A percentile compares a stretch with the other conserved stretches of the same genome.
These are phyloP conservation scores for Plectosphaerella sp. DNA, from an alignment of 2,329 filamentous ascomycete species.

Conservation along the genomic window DNA sequence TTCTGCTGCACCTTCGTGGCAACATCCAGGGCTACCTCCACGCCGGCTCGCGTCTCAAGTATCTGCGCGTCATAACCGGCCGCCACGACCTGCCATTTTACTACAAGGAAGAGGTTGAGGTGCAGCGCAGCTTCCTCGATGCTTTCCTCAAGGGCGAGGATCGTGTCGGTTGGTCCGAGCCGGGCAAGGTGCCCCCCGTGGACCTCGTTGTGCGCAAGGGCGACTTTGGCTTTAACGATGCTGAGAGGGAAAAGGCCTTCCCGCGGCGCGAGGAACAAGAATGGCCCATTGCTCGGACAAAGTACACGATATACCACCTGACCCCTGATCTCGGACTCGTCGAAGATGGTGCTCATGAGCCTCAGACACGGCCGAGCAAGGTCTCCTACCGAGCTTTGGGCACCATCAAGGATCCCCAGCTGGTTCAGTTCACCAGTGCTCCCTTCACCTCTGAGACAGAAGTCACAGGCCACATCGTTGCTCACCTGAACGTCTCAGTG, in stretches of 20 bases:
- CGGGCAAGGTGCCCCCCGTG: constrained; percentile 56
- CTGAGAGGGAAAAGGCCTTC: constrained; percentile 54
- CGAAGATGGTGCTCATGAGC: constrained; percentile 15
- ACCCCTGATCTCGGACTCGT: constrained; percentile 39
- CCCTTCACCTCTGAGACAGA: constrained; percentile 61
- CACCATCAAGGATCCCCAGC: constrained; percentile 45
- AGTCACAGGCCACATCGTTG: constrained; percentile 64
- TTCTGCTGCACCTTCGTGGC: constrained; percentile 62
- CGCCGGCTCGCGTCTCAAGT: constrained; percentile 64
- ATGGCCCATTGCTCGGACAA: constrained; percentile 64
- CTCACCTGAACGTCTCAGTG: constrained; percentile 60
- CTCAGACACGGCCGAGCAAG: constrained; percentile 24
- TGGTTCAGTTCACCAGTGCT: constrained; percentile 52
- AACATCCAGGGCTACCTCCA: constrained; percentile 63
- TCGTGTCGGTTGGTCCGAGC: constrained; percentile 51
- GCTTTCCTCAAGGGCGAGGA: constrained; percentile 69
- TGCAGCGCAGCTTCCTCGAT: constrained; percentile 65
- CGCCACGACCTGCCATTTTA: constrained; percentile 71
- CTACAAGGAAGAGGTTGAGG: constrained; percentile 62
- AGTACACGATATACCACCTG: constrained; percentile 59
- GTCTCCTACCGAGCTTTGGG: constrained; percentile 58
- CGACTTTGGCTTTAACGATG: constrained; percentile 62
- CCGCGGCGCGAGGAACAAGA: constrained; percentile 50
- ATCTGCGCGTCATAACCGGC: constrained; percentile 64
- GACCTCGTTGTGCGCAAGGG: constrained; percentile 60